A percentile compares a stretch with the other conserved stretches of the same genome.
These are phyloP conservation scores for Hsuehochloa calcarea DNA, from an alignment of 176 grass and related monocot species.

Conservation along the genomic window DNA sequence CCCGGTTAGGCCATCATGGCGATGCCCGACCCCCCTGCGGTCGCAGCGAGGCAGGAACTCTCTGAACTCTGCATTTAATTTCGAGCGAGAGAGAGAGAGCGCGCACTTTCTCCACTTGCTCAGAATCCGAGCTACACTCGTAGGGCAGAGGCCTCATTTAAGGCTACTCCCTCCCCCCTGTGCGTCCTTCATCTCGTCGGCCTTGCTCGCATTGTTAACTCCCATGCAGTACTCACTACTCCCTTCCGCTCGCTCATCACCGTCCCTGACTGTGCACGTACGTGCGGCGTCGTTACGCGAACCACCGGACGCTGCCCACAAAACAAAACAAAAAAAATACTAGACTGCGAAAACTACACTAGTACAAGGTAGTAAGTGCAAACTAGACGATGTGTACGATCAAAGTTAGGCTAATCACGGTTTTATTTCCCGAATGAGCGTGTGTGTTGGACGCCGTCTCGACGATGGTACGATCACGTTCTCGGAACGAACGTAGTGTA, in stretches of 20 bases:
- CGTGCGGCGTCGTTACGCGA: conserved; percentile 15
- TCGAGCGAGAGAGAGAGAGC: not conserved
- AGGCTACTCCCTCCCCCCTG: not conserved
- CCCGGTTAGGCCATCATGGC: conserved; percentile 36
- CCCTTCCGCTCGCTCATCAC: conserved; percentile 12
- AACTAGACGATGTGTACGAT: not conserved
- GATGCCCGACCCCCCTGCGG: not conserved
- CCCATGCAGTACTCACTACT: not conserved
- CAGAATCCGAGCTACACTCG: conserved; percentile 48
- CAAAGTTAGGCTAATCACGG: not conserved
- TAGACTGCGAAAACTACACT: not conserved
- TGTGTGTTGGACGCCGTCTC: no score
- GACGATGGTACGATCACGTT: no score
- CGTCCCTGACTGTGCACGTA: not conserved
- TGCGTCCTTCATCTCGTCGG: conserved; percentile 24
- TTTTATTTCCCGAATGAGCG: no score
- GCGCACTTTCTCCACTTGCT: not conserved
- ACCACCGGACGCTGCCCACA: not conserved
- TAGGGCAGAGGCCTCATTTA: conserved; percentile 28
- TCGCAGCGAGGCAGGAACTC: conserved; percentile 36
- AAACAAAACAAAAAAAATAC: not conserved
- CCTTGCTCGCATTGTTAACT: conserved; percentile 19
- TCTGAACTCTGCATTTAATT: conserved; percentile 40
- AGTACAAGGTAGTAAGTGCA: no score
- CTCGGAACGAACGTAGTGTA: no score